phyloP scores from a whole-genome alignment of 2,329 filamentous ascomycete genomes.

The Ophiocordyceps sinensis region DNA sequence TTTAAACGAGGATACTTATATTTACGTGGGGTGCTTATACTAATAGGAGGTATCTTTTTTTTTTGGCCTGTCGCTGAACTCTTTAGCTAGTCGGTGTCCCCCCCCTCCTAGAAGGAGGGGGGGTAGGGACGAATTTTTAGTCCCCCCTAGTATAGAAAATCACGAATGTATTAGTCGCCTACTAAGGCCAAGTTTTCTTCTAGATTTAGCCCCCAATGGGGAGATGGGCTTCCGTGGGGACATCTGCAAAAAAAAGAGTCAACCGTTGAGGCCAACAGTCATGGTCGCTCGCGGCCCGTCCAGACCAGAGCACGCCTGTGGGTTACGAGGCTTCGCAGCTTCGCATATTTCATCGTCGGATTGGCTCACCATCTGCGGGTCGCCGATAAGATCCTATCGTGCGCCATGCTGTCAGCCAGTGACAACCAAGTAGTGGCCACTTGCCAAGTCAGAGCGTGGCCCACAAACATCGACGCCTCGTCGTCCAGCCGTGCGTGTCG shows the following conservation, averaged over 20 bases:
- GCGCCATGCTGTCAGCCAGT: neutral
- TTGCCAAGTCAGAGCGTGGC: neutral
- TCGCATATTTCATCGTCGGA: neutral
- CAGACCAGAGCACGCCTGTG: neutral
- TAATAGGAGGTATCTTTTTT: no score
- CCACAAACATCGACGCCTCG: neutral
- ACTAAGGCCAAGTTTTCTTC: no score
- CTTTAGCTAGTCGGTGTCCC: no score
- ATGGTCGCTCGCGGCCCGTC: neutral
- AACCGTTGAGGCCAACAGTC: neutral
- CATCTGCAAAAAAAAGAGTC: neutral
- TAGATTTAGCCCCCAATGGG: no score
- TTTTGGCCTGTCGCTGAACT: no score
- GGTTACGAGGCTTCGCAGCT: neutral
- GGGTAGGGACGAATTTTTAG: no score
- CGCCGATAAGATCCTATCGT: neutral
- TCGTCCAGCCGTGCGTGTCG: neutral
- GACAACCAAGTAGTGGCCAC: neutral
- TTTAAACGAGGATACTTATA: no score
- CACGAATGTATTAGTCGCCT: no score
- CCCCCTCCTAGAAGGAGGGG: no score
- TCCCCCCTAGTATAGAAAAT: no score
- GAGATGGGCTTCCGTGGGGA: no score
- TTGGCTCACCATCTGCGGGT: slow-evolving; percentile 2
- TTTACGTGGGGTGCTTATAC: no score